These are phyloP conservation scores for Bretschneidera sinensis DNA, from an alignment of 345 rosid genomes.

Conservation along the genomic window DNA sequence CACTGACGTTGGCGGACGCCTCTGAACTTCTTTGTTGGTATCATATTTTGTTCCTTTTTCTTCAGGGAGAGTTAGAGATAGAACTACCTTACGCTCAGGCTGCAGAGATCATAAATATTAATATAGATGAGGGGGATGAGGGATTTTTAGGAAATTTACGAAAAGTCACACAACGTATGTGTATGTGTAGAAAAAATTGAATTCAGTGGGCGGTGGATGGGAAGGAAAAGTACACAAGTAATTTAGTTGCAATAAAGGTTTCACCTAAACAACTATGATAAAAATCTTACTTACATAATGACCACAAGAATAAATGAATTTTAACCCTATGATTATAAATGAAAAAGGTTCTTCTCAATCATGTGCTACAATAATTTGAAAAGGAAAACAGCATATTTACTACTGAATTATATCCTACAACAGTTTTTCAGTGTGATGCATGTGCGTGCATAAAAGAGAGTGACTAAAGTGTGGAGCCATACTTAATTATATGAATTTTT, in stretches of 20 bases:
- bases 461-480: no score
- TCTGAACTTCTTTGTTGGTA: conserved; percentile 68
- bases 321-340: no score
- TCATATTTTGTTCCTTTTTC: conserved; percentile 36
- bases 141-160: background rate
- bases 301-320: background rate
- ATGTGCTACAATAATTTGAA: no score
- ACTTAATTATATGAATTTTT: no score
- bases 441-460: no score
- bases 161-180: no score
- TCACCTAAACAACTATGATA: conserved; percentile 31
- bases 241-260: conserved; percentile 35
- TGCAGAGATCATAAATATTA: conserved; percentile 5
- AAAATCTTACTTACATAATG: background rate
- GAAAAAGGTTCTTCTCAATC: no score
- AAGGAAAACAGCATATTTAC: no score
- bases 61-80: background rate
- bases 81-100: background rate
- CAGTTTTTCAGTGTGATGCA: no score
- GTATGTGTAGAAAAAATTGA: no score
- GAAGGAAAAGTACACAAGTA: conserved; percentile 20
- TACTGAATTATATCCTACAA: no score
- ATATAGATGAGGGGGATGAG: background rate
- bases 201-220: no score
- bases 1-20: conserved; percentile 90